Evolutionary conservation across 768 basidiomycete species (phyloP).

Genomic region (Punctularia strigosozonata): DNA sequence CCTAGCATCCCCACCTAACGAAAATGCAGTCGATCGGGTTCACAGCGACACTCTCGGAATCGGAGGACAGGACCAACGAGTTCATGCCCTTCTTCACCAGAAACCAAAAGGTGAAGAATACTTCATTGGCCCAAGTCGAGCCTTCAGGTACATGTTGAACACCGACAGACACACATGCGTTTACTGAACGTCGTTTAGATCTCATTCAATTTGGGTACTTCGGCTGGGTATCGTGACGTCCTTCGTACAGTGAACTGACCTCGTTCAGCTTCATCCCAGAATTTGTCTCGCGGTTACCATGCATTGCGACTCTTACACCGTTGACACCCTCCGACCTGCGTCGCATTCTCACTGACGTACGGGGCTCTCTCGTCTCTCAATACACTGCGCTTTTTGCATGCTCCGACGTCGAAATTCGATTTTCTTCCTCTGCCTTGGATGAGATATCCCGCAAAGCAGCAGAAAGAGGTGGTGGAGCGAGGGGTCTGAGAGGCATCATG

Average conservation of each 20-base stretch:
- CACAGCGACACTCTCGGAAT: conserved; percentile 35
- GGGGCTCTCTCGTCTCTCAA: conserved; percentile 84
- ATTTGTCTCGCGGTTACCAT: conserved; percentile 88
- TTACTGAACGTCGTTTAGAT: conserved; percentile 34
- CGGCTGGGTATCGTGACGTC: conserved; percentile 1
- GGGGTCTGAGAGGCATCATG: conserved; percentile 85
- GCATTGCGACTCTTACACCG: conserved; percentile 75
- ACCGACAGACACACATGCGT: conserved; percentile 1
- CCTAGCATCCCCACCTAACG: conserved; percentile 4
- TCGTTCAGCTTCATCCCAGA: conserved; percentile 77
- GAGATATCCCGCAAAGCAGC: conserved; percentile 73
- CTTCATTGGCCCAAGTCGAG: conserved; percentile 58
- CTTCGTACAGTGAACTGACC: background rate
- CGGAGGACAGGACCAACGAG: conserved; percentile 22
- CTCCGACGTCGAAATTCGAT: conserved; percentile 77
- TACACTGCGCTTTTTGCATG: conserved; percentile 77
- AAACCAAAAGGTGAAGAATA: conserved; percentile 42
- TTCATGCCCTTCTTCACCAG: conserved; percentile 68
- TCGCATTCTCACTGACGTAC: conserved; percentile 85
- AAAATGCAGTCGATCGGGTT: conserved; percentile 78
- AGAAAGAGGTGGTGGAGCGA: conserved; percentile 79
- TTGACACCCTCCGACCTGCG: conserved; percentile 75
- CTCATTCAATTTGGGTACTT: conserved; percentile 72
- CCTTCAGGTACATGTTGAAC: conserved; percentile 38
- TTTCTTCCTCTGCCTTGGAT: conserved; percentile 70